Percentiles rank a stretch among this genome's conserved stretches.
Evolutionary conservation across 148 eudicot genomes (phyloP).

Genomic region (Vaccinium vitisidaea): DNA sequence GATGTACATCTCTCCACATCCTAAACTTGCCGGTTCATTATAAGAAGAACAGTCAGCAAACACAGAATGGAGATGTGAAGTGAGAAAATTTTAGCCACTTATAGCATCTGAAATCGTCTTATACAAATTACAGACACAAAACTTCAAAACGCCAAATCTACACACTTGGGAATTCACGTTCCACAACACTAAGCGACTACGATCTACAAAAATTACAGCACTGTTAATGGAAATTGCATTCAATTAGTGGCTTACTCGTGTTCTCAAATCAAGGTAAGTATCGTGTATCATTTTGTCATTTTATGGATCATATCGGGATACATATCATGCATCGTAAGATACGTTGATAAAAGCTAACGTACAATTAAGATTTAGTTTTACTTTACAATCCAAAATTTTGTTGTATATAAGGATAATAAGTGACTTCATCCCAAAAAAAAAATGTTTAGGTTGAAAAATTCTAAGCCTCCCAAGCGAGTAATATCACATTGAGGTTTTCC

Average conservation of each 20-base stretch:
- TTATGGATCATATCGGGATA: too few relatives aligned
- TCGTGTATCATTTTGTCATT: too few relatives aligned
- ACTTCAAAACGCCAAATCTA: neutral
- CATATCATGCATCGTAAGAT: too few relatives aligned
- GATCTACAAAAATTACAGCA: neutral
- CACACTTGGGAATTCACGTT: neutral
- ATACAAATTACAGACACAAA: neutral
- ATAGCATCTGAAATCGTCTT: neutral
- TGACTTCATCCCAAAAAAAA: too few relatives aligned
- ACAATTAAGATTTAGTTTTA: too few relatives aligned
- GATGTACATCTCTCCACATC: neutral
- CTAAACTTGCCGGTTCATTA: neutral
- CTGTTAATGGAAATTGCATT: neutral
- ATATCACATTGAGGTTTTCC: too few relatives aligned
- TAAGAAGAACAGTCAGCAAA: neutral
- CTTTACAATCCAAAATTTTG: too few relatives aligned
- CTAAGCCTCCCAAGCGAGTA: too few relatives aligned
- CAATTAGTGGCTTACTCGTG: neutral
- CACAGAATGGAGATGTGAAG: neutral
- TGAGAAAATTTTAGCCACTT: neutral
- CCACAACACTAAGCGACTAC: neutral
- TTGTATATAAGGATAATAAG: too few relatives aligned
- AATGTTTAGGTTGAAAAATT: too few relatives aligned
- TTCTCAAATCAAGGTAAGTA: too few relatives aligned
- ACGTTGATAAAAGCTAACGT: too few relatives aligned